These are phyloP conservation scores for Rugonectria rugulosa DNA, from an alignment of 2,329 filamentous ascomycete species.

Conservation along the genomic window DNA sequence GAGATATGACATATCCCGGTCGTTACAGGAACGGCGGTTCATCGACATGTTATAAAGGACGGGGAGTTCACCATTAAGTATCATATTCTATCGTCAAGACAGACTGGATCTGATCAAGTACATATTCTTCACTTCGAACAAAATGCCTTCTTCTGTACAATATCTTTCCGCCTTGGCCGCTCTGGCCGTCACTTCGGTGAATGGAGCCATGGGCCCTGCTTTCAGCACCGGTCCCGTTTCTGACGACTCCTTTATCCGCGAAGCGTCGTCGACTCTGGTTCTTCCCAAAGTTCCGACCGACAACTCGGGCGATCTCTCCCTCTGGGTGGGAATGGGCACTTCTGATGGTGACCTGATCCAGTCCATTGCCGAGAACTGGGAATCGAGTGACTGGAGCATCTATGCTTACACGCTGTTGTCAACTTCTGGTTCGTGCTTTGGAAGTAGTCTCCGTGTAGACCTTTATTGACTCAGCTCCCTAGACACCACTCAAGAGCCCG, in stretches of 20 bases:
- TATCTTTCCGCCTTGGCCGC: conserved; percentile 27
- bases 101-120: too few species aligned
- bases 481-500: conserved; percentile 27
- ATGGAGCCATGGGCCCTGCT: conserved; percentile 45
- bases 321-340: conserved; percentile 59
- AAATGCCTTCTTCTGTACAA: conserved; percentile 28
- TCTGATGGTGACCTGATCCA: conserved; percentile 56
- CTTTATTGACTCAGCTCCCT: conserved; percentile 9
- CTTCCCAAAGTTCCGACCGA: conserved; percentile 49
- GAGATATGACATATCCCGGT: not conserved
- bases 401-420: conserved; percentile 52
- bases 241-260: conserved; percentile 50
- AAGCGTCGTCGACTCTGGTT: conserved; percentile 52
- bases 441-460: not conserved
- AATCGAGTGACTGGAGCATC: conserved; percentile 46
- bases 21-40: not conserved
- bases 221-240: conserved; percentile 55
- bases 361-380: conserved; percentile 52
- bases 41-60: not conserved
- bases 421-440: conserved; percentile 34
- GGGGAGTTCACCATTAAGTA: not conserved
- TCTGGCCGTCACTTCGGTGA: conserved; percentile 23
- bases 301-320: conserved; percentile 47
- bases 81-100: not conserved
- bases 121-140: not conserved